Base-by-base conservation (phyloP, 1,139 yeast species). In the Casaregolazyma suthepensis region DNA sequence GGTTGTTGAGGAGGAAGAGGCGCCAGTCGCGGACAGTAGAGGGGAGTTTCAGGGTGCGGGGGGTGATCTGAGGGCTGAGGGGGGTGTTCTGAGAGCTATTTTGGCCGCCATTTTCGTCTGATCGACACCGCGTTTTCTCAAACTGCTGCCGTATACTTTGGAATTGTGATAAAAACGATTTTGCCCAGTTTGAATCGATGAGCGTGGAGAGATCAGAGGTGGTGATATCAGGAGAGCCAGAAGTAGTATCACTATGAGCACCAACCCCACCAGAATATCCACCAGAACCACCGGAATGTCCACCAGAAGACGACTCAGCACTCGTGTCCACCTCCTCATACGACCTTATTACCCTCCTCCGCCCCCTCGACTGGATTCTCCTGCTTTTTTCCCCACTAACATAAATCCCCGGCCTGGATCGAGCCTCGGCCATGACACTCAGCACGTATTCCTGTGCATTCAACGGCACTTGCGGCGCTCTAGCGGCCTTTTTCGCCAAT, bases 401-500 rank as follows among this genome's bases (percentile, higher is more conserved):
- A 22, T 52, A 59, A 35, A 58, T 51, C 2, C 55, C 29, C 1
- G 65, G 64, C 22, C 64, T 47, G 5, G 51, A 26, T 10, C 45
- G 45, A 3, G 66, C 67, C 51, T 66, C 68, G 23, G 48, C 45
- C 31, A 61, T 54, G 15, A 65, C 69, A 23, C 53, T 47, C 3
- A 50, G 46, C n/a, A 66, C 54, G 46, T 66, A 66, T 38, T 61
- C 61, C 45, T 42, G 42, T 1, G 57, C 66, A 43, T 56, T 57
- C 43, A 60, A 31, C 22, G 63, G 63, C 3, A 48, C 46, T n/a
- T 26, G 49, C 9, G 29, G 35, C n/a, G 3, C 42, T 51, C 53
- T 7, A 20, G 18, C 10, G 37, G 7, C 15, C 19, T 10, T 15
- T 10, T 20, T 46, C 52, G 20, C 43, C 45, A 19, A 50, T 48